These are phyloP conservation scores for Starmerella scarabaei DNA, from an alignment of 805 yeast species.

Conservation along the genomic window DNA sequence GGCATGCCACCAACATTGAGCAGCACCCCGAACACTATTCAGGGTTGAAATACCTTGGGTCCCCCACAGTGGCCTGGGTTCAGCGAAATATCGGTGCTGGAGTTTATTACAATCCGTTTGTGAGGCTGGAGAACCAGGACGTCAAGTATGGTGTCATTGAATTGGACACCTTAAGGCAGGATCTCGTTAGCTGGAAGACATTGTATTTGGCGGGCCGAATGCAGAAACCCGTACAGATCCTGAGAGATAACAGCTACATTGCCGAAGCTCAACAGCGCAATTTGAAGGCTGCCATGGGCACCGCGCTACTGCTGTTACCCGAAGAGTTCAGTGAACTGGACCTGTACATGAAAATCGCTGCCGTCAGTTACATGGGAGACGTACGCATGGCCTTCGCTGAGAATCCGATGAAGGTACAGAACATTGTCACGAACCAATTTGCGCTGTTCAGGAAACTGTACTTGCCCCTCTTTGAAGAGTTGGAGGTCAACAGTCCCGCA, in stretches of 20 bases:
- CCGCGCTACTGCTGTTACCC: conserved; percentile 46
- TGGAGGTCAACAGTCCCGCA: conserved; percentile 26
- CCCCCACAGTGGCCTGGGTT: conserved; percentile 41
- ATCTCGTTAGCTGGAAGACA: conserved; percentile 71
- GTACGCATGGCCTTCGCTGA: conserved; percentile 80
- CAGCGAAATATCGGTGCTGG: conserved; percentile 68
- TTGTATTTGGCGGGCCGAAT: conserved; percentile 83
- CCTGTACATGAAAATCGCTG: conserved; percentile 64
- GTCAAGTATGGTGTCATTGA: conserved; percentile 84
- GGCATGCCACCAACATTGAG: conserved; percentile 62
- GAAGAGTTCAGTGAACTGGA: conserved; percentile 41
- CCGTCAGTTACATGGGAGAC: conserved; percentile 80
- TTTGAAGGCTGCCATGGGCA: conserved; percentile 59
- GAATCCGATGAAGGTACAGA: conserved; percentile 74
- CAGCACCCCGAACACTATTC: conserved; percentile 72
- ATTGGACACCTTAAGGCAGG: conserved; percentile 44
- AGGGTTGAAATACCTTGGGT: conserved; percentile 45
- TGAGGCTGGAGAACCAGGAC: conserved; percentile 42
- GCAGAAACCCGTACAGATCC: conserved; percentile 80
- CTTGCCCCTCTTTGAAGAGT: conserved; percentile 42
- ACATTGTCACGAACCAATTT: conserved; percentile 71
- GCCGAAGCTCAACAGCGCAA: conserved; percentile 37
- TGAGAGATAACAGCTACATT: conserved; percentile 34
- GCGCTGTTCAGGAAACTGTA: conserved; percentile 58
- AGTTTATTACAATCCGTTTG: conserved; percentile 86